Base-by-base conservation (phyloP, 2,329 filamentous ascomycete species). In the Microsporum canis region DNA sequence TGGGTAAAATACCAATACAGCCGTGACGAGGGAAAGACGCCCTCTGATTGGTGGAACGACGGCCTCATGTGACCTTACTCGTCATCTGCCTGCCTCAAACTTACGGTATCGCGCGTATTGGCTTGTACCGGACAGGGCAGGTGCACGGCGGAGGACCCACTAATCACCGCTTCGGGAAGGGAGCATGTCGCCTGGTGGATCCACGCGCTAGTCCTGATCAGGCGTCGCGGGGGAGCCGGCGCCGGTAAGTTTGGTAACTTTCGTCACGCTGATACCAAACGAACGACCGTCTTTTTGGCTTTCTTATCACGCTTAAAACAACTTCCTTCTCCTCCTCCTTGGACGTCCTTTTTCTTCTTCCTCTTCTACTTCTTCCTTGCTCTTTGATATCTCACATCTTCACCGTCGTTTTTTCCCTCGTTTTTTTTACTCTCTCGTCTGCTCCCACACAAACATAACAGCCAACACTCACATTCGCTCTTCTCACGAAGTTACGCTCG, bases 401-500 rank as follows among this genome's bases (percentile, higher is more conserved):
- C 17, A 29, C 57, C 33, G 27, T 47, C 47, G 5, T 58, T 57
- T 56, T 45, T 56, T 49, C 49, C 27, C 39, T 63, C 57, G 57
- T 57, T 60, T 61, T 38, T 27, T 27, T n/a, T 7, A 17, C n/a
- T 23, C 2, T 33, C 38, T 23, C 33, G 23, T 10, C 33, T 17
- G 10, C 34, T 1, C 33, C 23, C 14, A 12, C 29, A 5, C 10
- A 29, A 8, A n/a, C 12, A 53, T 29, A 53, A 33, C 49, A 31
- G 12, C 23, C n/a, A 41, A 33, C 43, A 1, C 34, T 47, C 67
- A 71, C 72, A 68, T 68, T 73, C 71, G 71, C 71, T 66, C 71
- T 69, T 67, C 70, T 69, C 67, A 70, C 63, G 63, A 68, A 70
- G 70, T 66, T 67, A 74, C 72, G 68, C 70, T 74, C 72, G 72